phyloP scores from a whole-genome alignment of 495 filamentous ascomycete genomes.

The Chaetomium cochliodes region DNA sequence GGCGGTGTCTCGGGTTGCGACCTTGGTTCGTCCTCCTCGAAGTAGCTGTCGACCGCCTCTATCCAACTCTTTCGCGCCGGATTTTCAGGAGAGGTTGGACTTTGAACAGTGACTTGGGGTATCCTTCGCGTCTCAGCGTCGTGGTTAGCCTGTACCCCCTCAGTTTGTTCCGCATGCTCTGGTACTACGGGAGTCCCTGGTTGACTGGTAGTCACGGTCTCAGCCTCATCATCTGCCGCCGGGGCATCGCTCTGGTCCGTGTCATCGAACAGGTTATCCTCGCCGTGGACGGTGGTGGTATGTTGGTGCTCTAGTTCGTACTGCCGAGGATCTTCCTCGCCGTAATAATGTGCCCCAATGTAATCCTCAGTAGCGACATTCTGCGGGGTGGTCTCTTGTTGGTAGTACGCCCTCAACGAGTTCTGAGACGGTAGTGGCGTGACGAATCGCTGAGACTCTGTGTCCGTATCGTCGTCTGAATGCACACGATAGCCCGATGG shows the following conservation, averaged over 20 bases:
- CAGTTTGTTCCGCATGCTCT: not conserved
- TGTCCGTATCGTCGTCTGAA: slow-evolving; percentile 5
- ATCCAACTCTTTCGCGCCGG: not conserved
- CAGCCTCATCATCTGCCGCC: not conserved
- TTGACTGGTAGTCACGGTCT: slow-evolving; percentile 1
- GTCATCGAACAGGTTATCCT: slow-evolving; percentile 30
- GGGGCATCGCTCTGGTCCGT: slow-evolving; percentile 21
- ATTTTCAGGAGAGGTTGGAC: not conserved
- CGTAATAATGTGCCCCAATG: not conserved
- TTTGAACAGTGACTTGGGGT: not conserved
- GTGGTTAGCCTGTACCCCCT: not conserved
- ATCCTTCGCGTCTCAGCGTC: not conserved
- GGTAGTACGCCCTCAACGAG: not conserved
- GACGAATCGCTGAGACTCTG: slow-evolving; percentile 16
- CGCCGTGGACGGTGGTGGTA: slow-evolving; percentile 29
- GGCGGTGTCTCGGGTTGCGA: slow-evolving; percentile 8
- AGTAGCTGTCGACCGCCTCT: slow-evolving; percentile 17
- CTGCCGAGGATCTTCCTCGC: not conserved
- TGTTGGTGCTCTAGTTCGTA: slow-evolving; percentile 23
- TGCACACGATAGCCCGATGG: not conserved
- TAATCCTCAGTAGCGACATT: slow-evolving; percentile 9
- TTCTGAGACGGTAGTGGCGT: slow-evolving; percentile 15
- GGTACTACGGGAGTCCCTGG: not conserved
- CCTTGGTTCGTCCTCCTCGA: not conserved
- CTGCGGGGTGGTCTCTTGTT: not conserved